Conservation (phyloP, 73 alveolate genomes). For the Tetrahymena elliotti region DNA sequence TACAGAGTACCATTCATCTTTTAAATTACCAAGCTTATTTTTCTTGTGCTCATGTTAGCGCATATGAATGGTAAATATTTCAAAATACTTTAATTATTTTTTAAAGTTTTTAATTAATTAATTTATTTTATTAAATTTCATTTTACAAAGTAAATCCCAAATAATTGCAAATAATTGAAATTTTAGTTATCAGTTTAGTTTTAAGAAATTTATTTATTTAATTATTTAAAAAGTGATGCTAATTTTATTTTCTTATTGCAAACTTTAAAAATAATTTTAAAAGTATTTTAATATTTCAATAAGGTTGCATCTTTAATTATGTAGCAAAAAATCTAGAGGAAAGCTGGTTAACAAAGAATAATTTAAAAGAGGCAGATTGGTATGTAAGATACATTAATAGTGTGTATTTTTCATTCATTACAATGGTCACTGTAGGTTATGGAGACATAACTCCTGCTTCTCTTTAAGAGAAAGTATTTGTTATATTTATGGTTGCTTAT, state of each 20-base stretch:
- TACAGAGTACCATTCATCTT: background rate
- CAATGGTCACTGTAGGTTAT: slow-evolving; percentile 38
- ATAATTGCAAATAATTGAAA: background rate
- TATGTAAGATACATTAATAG: slow-evolving; percentile 16
- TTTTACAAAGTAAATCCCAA: too few species aligned
- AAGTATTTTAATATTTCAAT: too few species aligned
- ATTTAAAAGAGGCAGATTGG: slow-evolving; percentile 17
- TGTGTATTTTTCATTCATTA: slow-evolving; percentile 18
- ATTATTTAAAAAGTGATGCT: too few species aligned
- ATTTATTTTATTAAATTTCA: too few species aligned
- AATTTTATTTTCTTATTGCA: too few species aligned
- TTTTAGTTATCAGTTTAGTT: background rate
- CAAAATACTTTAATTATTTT: too few species aligned
- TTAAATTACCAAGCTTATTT: background rate
- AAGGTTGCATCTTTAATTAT: background rate
- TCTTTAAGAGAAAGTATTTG: slow-evolving; percentile 16
- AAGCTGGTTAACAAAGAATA: slow-evolving; percentile 6
- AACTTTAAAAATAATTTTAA: too few species aligned
- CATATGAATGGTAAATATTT: background rate
- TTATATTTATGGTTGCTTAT: slow-evolving; percentile 15
- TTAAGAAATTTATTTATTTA: too few species aligned
- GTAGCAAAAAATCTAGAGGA: background rate
- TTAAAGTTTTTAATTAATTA: too few species aligned
- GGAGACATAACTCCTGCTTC: slow-evolving; percentile 37
- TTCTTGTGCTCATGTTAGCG: background rate